A percentile compares a stretch with the other conserved stretches of the same genome.
These are phyloP conservation scores for Sporothrix brunneoviolacea DNA, from an alignment of 2,329 filamentous ascomycete genomes.

Conservation along the genomic window DNA sequence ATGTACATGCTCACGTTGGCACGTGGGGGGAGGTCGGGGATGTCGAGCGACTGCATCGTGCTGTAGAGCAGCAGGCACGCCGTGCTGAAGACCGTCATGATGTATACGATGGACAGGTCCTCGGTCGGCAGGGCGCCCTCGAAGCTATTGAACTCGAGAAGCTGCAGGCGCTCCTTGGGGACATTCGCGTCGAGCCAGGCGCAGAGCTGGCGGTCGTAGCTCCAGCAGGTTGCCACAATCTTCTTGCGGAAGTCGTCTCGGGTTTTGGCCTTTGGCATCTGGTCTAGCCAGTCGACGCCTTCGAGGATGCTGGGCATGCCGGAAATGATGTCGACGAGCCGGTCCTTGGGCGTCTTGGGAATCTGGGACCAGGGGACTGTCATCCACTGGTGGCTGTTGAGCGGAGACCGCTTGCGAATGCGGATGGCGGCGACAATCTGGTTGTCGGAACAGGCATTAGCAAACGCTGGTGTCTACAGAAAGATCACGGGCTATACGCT, in stretches of 20 bases:
- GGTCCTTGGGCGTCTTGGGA: slow-evolving; percentile 18
- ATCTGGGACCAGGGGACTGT: slow-evolving; percentile 18
- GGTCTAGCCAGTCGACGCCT: slow-evolving; percentile 15
- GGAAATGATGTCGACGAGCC: slow-evolving; percentile 18
- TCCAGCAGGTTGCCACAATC: slow-evolving; percentile 8
- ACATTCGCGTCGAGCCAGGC: slow-evolving; percentile 15
- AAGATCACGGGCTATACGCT: not conserved
- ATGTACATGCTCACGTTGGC: slow-evolving; percentile 13
- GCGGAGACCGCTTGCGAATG: slow-evolving; percentile 12
- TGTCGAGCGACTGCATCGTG: slow-evolving; percentile 12
- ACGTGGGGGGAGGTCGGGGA: slow-evolving; percentile 12
- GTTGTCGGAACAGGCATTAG: not conserved
- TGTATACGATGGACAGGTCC: slow-evolving; percentile 18
- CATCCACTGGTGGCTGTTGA: slow-evolving; percentile 19
- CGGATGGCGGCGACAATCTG: slow-evolving; percentile 17
- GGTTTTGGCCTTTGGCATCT: not conserved
- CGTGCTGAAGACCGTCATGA: slow-evolving; percentile 17
- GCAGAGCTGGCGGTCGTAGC: slow-evolving; percentile 14
- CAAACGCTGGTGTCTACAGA: not conserved
- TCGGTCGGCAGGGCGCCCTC: slow-evolving; percentile 13
- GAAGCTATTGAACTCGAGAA: too few species aligned
- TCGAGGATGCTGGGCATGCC: slow-evolving; percentile 19
- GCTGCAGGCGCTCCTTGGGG: slow-evolving; percentile 10
- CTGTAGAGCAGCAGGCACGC: slow-evolving; percentile 19
- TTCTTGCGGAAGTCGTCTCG: not conserved